phyloP scores from a whole-genome alignment of 768 basidiomycete genomes.

The Macrolepiota albuminosa region DNA sequence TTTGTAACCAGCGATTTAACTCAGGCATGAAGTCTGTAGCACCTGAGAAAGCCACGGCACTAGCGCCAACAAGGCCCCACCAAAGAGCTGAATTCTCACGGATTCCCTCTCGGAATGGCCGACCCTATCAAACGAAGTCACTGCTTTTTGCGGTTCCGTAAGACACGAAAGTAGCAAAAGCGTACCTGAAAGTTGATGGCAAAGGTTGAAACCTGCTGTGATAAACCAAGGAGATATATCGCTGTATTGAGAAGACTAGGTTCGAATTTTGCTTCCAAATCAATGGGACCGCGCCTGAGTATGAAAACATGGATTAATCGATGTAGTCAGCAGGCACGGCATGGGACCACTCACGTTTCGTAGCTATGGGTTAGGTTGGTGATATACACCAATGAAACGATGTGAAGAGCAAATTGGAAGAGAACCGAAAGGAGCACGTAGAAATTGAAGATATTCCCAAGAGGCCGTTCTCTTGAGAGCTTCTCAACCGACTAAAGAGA shows the following conservation, averaged over 20 bases:
- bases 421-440: constrained; percentile 92
- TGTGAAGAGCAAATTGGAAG: constrained; percentile 91
- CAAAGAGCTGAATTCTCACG: constrained; percentile 92
- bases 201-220: constrained; percentile 98
- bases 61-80: constrained; percentile 88
- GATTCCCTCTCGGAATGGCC: constrained; percentile 98
- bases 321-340: background rate
- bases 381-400: constrained; percentile 87
- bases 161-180: background rate
- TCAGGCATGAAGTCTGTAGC: constrained; percentile 95
- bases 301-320: constrained; percentile 4
- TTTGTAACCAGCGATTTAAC: constrained; percentile 93
- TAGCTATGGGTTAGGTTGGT: constrained; percentile 74
- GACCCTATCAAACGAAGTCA: constrained; percentile 47
- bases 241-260: constrained; percentile 94
- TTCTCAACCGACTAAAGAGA: constrained; percentile 96
- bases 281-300: constrained; percentile 64
- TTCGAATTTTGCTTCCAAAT: constrained; percentile 95
- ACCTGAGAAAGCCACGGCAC: constrained; percentile 88
- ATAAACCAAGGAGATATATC: constrained; percentile 91
- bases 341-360: constrained; percentile 59
- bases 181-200: constrained; percentile 93
- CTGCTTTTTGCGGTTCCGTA: background rate
- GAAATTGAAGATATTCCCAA: constrained; percentile 95
- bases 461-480: constrained; percentile 86